Evolutionary conservation across 768 basidiomycete species (phyloP), one percentile per base, ranked within the genome.

Genomic region (Macrolepiota dolichaula): DNA sequence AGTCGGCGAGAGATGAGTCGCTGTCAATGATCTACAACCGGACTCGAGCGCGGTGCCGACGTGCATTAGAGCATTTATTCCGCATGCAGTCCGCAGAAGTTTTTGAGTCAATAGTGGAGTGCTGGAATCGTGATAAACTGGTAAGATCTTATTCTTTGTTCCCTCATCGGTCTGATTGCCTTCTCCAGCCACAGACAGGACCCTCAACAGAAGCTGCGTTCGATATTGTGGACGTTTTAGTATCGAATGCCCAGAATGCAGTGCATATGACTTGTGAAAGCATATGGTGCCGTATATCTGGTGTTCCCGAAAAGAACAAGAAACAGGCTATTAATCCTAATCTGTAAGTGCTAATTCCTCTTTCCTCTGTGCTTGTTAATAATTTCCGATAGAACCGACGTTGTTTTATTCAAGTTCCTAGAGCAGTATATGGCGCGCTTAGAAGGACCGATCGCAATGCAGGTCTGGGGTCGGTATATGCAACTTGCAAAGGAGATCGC

Each of bases 241-340:
- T 94, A 6, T 81, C 91, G 2, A 96, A 84, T 69, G 90, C 94
- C 3, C 94, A 94, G 67, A 89, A 82, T 57, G 86, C 91, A 7
- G 94, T 98, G 1, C 88, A 93, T 63, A 88, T 96, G 82, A 76
- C 94, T 35, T 95, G 92, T 69, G 94, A 97, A 70, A 88, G 87
- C 66, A 90, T 94, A 50, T 79, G 78, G 19, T 74, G 75, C 60
- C 87, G 92, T 10, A 77, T 85, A 6, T 76, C 82, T 6, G 77
- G 79, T 2, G 66, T 79, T 5, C 72, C 84, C 3, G 91, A 92
- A 59, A 84, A 80, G 69, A 78, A 70, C 63, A 85, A 81, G 71
- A 88, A 82, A 69, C 82, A 84, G 64, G 76, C 81, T 0, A 74
- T 85, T 22, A 86, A 91, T 66, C 80, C 83, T 2, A 85, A 87